Conservation (phyloP, 2,329 filamentous ascomycete species). For the Aspergillus ochraceus region DNA sequence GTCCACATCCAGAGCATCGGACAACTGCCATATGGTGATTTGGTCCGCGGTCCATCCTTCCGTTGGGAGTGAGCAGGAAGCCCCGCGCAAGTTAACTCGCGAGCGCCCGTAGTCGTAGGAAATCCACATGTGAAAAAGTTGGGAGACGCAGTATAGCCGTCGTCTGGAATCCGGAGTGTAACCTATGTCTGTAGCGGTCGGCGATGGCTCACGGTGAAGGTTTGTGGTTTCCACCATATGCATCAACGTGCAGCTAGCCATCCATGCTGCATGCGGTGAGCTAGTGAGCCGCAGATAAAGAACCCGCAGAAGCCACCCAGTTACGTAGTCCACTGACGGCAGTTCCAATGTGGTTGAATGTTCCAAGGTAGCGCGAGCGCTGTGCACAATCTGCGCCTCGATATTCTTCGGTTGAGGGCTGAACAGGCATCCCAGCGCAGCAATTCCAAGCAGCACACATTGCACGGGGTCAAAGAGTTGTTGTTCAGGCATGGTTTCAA, state of each 20-base stretch:
- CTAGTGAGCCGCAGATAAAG: slow-evolving; percentile 56
- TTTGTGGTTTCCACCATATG: slow-evolving; percentile 57
- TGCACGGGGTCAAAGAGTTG: background rate
- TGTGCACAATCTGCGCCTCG: background rate
- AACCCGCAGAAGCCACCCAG: slow-evolving; percentile 55
- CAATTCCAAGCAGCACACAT: background rate
- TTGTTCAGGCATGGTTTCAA: background rate
- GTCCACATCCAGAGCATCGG: too few species aligned
- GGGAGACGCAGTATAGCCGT: background rate
- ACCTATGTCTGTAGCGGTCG: background rate
- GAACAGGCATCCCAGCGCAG: background rate
- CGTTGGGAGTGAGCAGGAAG: too few species aligned
- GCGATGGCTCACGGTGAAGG: slow-evolving; percentile 30
- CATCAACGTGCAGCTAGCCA: slow-evolving; percentile 59
- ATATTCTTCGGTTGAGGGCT: background rate
- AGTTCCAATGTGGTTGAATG: background rate
- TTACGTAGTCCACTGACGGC: slow-evolving; percentile 13
- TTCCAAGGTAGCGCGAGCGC: background rate
- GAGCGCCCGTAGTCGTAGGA: too few species aligned
- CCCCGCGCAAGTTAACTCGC: too few species aligned
- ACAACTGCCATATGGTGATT: too few species aligned
- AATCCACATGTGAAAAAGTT: background rate
- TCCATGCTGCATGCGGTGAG: slow-evolving; percentile 54
- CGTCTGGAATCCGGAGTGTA: background rate
- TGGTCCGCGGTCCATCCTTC: too few species aligned